Conservation (phyloP, 176 grass and related monocot genomes). For the Melocanna baccifera region DNA sequence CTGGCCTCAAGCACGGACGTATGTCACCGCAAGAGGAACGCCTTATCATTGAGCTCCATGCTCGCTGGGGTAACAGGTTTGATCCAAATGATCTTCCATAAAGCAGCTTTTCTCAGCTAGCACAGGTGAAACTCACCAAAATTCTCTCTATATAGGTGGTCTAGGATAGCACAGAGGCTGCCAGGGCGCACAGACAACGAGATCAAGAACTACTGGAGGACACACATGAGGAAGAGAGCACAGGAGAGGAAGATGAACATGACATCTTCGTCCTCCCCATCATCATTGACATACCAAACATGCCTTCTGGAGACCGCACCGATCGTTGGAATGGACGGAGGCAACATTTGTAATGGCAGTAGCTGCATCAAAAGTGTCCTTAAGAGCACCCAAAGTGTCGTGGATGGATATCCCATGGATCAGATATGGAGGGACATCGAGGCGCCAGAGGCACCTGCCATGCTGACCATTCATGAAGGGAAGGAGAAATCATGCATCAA, state of each 20-base stretch:
- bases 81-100: neutral
- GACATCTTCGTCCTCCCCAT: conserved; percentile 54
- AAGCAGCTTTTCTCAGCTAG: neutral
- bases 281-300: conserved; percentile 55
- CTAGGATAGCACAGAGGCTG: conserved; percentile 65
- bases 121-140: neutral
- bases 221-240: conserved; percentile 92
- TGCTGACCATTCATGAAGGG: conserved; percentile 11
- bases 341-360: conserved; percentile 4
- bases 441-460: conserved; percentile 23
- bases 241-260: conserved; percentile 56
- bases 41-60: conserved; percentile 72
- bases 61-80: conserved; percentile 86
- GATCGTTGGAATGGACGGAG: neutral
- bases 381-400: conserved; percentile 25
- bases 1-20: conserved; percentile 79
- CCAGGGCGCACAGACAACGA: conserved; percentile 86
- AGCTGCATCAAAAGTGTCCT: conserved; percentile 28
- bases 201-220: conserved; percentile 96
- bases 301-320: conserved; percentile 21
- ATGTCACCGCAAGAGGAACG: conserved; percentile 75
- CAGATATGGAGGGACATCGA: conserved; percentile 83
- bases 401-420: conserved; percentile 66
- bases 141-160: conserved; percentile 55
- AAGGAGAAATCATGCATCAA: conserved; percentile 21